phyloP scores from a whole-genome alignment of 2,329 filamentous ascomycete genomes.

The Sporothrix phasma region DNA sequence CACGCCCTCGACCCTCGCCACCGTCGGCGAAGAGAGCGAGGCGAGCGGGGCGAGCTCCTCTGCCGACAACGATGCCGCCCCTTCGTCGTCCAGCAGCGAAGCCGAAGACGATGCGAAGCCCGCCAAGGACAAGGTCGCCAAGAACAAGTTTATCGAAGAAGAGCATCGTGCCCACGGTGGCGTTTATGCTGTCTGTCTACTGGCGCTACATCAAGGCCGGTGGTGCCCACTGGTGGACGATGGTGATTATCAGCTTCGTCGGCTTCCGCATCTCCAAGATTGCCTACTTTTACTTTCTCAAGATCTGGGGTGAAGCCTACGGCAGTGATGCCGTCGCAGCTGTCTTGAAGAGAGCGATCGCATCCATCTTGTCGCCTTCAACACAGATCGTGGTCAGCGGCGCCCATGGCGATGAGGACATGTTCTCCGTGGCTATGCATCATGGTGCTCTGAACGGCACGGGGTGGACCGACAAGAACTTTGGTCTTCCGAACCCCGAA shows the following conservation, averaged over 20 bases:
- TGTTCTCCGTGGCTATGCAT: neutral
- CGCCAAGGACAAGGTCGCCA: constrained; percentile 42
- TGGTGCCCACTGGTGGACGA: constrained; percentile 60
- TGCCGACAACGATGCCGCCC: constrained; percentile 24
- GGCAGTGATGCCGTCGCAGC: constrained; percentile 23
- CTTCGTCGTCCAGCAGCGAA: constrained; percentile 27
- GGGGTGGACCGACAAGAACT: constrained; percentile 22
- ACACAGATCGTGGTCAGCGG: neutral
- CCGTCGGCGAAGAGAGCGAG: constrained; percentile 23
- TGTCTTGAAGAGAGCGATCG: constrained; percentile 1
- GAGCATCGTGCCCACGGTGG: constrained; percentile 65
- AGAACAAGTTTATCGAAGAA: constrained; percentile 66
- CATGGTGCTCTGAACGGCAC: neutral
- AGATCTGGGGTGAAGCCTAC: constrained; percentile 78
- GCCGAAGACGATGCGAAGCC: constrained; percentile 35
- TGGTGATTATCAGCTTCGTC: constrained; percentile 52
- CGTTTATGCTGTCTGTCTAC: constrained; percentile 65
- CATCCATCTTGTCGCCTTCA: constrained; percentile 8
- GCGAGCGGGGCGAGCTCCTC: constrained; percentile 13
- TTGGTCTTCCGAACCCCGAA: constrained; percentile 53
- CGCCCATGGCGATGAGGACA: constrained; percentile 1
- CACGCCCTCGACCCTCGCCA: constrained; percentile 27
- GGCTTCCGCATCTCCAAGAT: constrained; percentile 56
- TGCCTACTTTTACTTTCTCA: constrained; percentile 68
- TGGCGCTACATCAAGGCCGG: constrained; percentile 80